Base-by-base conservation (phyloP, 106 monocot genomes). In the Acorus calamus region DNA sequence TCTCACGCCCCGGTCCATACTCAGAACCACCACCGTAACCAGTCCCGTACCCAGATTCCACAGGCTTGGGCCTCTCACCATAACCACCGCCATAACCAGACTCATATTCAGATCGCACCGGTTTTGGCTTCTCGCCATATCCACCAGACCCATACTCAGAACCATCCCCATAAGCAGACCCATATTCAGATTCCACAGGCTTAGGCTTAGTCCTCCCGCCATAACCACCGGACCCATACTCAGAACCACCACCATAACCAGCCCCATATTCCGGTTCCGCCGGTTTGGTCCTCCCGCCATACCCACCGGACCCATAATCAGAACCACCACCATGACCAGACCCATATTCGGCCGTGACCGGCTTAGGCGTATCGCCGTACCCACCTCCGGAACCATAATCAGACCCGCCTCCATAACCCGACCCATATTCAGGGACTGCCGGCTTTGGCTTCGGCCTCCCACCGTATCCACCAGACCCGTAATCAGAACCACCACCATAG, bases 231-330 rank as follows among this genome's bases (percentile, higher is more conserved):
- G 66, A 65, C 41, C 61, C 61, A 49, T 70, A 61, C 0, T 2
- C 56, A 47, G 14, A 42, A 59, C 46, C 54, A 9, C 73, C 59
- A 7, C 71, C 68, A 50, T 72, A 76, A n/a, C 14, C n/a, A 12
- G 44, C 7, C 4, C 45, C 61, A 7, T 42, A 50, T 2, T 52
- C 14, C 56, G 28, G 28, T 28, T 45, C 54, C 9, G 49, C 63
- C 6, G 4, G 14, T 1, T 14, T 55, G 0, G 66, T 52, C 49
- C 64, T 66, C 46, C 64, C n/a, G 3, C 76, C 74, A 49, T 79
- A 74, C 14, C 56, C 79, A 6, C 83, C 80, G 47, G 64, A 67
- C 12, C 66, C 69, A 8, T 45, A 67, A 2, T 51, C 52, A 5
- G 46, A 28, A 28, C 64, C 41, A 4, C 42, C 64, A 47, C 69